Percentiles rank a stretch among this genome's conserved stretches.
Evolutionary conservation across 2,329 filamentous ascomycete genomes (phyloP).

Genomic region (Ophiostoma ips): DNA sequence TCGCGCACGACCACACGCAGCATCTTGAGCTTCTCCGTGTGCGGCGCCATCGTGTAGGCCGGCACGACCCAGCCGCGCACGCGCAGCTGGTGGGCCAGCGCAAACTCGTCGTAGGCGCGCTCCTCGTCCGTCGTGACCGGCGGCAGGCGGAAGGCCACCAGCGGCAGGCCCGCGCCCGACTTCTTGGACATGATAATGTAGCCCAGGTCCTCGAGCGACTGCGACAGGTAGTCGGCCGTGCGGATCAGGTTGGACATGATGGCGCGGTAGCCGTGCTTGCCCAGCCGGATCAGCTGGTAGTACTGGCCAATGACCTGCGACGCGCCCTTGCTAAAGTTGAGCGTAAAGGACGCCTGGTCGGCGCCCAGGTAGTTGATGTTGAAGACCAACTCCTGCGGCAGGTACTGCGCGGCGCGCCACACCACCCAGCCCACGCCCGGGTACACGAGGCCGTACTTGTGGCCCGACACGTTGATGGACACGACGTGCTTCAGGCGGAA

Average conservation of each 20-base stretch:
- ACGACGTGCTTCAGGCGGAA: constrained; percentile 81
- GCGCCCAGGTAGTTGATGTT: constrained; percentile 98
- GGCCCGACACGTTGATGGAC: constrained; percentile 87
- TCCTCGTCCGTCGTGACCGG: constrained; percentile 20
- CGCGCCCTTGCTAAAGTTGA: constrained; percentile 95
- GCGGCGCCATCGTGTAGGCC: constrained; percentile 91
- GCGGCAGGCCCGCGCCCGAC: constrained; percentile 63
- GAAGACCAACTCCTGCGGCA: constrained; percentile 88
- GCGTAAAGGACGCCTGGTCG: constrained; percentile 87
- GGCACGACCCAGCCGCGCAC: constrained; percentile 86
- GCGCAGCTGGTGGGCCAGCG: constrained; percentile 71
- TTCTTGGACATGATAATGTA: constrained; percentile 82
- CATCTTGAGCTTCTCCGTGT: constrained; percentile 75
- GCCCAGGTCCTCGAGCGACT: constrained; percentile 56
- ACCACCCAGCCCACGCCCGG: constrained; percentile 90
- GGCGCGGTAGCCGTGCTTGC: constrained; percentile 77
- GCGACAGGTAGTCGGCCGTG: constrained; percentile 75
- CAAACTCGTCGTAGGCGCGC: constrained; percentile 57
- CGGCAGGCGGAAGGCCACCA: constrained; percentile 76
- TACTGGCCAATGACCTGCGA: constrained; percentile 94
- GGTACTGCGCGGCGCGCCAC: constrained; percentile 70
- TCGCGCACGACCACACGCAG: constrained; percentile 85
- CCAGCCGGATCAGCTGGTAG: constrained; percentile 90
- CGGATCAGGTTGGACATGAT: constrained; percentile 93
- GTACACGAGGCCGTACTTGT: constrained; percentile 68